Conservation (phyloP, 2,329 filamentous ascomycete genomes). For the Trichoderma asperellum region DNA sequence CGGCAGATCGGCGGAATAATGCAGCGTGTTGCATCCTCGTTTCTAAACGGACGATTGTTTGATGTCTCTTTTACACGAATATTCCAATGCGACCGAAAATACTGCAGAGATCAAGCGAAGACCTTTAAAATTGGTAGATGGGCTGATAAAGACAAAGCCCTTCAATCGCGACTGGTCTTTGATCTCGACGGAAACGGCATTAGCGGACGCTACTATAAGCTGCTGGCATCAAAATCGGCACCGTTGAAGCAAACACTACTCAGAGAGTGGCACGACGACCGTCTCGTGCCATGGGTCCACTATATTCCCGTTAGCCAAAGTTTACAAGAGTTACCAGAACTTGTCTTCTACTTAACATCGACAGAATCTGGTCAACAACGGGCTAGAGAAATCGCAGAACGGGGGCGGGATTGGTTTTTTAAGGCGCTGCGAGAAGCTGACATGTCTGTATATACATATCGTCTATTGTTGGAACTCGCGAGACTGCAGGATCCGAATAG, state of each 20-base stretch:
- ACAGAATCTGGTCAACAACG: conserved; percentile 51
- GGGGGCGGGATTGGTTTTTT: conserved; percentile 58
- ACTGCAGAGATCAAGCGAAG: conserved; percentile 43
- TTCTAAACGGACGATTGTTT: conserved; percentile 46
- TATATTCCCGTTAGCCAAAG: conserved; percentile 57
- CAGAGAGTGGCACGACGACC: conserved; percentile 62
- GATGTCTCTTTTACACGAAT: conserved; percentile 52
- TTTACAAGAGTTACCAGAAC: conserved; percentile 56
- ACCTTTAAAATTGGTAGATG: conserved; percentile 41
- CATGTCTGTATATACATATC: conserved; percentile 62
- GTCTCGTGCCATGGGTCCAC: conserved; percentile 60
- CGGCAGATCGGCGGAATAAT: conserved; percentile 32
- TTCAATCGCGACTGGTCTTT: conserved; percentile 49
- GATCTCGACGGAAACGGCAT: conserved; percentile 62
- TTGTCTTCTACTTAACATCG: conserved; percentile 51
- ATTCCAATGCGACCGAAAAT: conserved; percentile 47
- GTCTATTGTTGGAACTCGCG: conserved; percentile 62
- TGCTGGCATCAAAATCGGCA: conserved; percentile 52
- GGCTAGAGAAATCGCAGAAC: conserved; percentile 56
- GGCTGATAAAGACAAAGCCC: conserved; percentile 42
- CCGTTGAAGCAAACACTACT: conserved; percentile 58
- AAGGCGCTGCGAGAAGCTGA: conserved; percentile 61
- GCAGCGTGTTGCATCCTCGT: conserved; percentile 34
- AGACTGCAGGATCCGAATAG: conserved; percentile 44
- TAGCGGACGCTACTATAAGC: conserved; percentile 56